Percentiles rank a stretch among this genome's conserved stretches.
Evolutionary conservation across 1,284 basidiomycete genomes (phyloP).

Genomic region (Ganoderma lingzhi): DNA sequence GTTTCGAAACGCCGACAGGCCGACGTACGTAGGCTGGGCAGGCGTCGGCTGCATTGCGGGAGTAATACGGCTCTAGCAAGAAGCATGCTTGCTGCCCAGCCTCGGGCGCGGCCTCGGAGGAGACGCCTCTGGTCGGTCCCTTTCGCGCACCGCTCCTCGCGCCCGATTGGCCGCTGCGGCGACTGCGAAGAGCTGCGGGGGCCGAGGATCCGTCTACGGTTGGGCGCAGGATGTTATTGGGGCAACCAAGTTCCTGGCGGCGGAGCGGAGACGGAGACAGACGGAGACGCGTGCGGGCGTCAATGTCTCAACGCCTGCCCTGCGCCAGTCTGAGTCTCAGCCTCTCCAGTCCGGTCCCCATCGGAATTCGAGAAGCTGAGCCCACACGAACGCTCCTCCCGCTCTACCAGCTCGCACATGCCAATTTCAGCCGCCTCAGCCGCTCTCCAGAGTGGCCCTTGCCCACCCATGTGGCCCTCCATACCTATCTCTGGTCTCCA

Average conservation of each 20-base stretch:
- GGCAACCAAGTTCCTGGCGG: neutral
- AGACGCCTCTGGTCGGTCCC: slow-evolving; percentile 17
- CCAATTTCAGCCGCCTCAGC: slow-evolving; percentile 8
- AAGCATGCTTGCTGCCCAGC: slow-evolving; percentile 5
- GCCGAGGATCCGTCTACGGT: slow-evolving; percentile 20
- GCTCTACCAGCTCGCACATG: neutral
- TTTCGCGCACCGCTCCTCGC: slow-evolving; percentile 7
- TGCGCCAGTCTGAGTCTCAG: neutral
- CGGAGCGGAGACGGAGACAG: slow-evolving; percentile 14
- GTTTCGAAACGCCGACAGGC: neutral
- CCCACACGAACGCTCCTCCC: neutral
- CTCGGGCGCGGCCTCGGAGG: neutral
- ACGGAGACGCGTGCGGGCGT: slow-evolving; percentile 13
- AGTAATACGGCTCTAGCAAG: slow-evolving; percentile 2
- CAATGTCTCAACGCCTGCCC: slow-evolving; percentile 11
- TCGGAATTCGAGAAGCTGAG: slow-evolving; percentile 19
- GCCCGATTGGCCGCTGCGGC: slow-evolving; percentile 1
- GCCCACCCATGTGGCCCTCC: slow-evolving; percentile 9
- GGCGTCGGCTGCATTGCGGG: neutral
- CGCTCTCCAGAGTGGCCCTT: slow-evolving; percentile 6
- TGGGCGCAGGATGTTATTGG: slow-evolving; percentile 10
- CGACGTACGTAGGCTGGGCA: neutral
- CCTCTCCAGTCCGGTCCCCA: slow-evolving; percentile 20
- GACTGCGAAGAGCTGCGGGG: neutral
- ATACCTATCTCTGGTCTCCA: neutral